Percentiles rank a stretch among this genome's conserved stretches.
Conservation (phyloP, 768 basidiomycete species). For the Boletellus emodensis region DNA sequence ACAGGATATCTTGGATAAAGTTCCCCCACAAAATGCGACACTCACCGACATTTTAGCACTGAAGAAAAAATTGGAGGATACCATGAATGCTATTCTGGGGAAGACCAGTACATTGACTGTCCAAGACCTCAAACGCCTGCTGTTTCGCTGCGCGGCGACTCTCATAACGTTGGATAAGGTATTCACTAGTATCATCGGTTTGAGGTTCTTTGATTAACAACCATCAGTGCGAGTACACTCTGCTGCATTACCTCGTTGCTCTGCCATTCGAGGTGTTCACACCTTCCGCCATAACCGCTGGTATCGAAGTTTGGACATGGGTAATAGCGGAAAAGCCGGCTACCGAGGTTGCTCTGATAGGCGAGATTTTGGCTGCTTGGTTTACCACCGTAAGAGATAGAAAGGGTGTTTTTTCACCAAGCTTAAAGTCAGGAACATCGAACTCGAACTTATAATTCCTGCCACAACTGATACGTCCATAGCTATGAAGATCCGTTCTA, state of each 20-base stretch:
- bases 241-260: slow-evolving; percentile 82
- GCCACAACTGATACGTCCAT: slow-evolving; percentile 8
- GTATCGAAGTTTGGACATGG: slow-evolving; percentile 96
- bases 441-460: not conserved
- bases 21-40: slow-evolving; percentile 57
- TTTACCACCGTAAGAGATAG: slow-evolving; percentile 69
- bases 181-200: slow-evolving; percentile 1
- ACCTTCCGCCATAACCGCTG: slow-evolving; percentile 78
- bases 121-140: slow-evolving; percentile 76
- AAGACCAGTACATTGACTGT: slow-evolving; percentile 74
- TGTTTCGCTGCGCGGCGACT: slow-evolving; percentile 84
- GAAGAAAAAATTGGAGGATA: slow-evolving; percentile 61
- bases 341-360: slow-evolving; percentile 78
- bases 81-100: slow-evolving; percentile 61
- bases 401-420: slow-evolving; percentile 79
- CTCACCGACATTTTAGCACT: slow-evolving; percentile 60
- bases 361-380: slow-evolving; percentile 88
- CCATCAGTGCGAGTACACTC: slow-evolving; percentile 74
- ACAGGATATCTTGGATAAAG: slow-evolving; percentile 55
- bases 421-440: slow-evolving; percentile 62
- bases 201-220: slow-evolving; percentile 1
- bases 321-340: slow-evolving; percentile 81
- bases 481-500: slow-evolving; percentile 90
- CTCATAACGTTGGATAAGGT: slow-evolving; percentile 70
- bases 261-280: slow-evolving; percentile 89